Evolutionary conservation across 176 grass and related monocot species (phyloP).

Genomic region (Avena insularis): DNA sequence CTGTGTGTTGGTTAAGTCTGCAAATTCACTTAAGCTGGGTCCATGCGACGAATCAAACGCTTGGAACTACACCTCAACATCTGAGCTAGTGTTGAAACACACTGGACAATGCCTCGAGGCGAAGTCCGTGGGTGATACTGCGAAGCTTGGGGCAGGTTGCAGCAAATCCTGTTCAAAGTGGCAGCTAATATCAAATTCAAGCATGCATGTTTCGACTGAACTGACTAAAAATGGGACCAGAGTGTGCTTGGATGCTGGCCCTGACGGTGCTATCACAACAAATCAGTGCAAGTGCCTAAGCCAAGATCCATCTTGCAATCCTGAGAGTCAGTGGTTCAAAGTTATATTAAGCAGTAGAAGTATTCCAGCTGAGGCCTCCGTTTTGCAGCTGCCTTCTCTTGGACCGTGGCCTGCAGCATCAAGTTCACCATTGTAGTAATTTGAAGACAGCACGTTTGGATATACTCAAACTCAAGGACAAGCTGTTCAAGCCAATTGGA

Average conservation of each 20-base stretch:
- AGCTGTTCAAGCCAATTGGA: not conserved
- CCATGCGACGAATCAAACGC: slow-evolving; percentile 62
- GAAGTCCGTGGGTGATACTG: slow-evolving; percentile 49
- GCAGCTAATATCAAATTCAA: slow-evolving; percentile 73
- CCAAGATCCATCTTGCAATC: slow-evolving; percentile 63
- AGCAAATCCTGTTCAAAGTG: slow-evolving; percentile 69
- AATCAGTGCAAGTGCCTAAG: slow-evolving; percentile 77
- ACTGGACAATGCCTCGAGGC: slow-evolving; percentile 66
- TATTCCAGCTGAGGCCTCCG: slow-evolving; percentile 35
- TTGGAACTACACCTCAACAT: slow-evolving; percentile 74
- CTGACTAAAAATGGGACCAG: slow-evolving; percentile 56
- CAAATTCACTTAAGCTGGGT: slow-evolving; percentile 63
- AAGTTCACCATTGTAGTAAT: not conserved
- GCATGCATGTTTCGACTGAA: slow-evolving; percentile 75
- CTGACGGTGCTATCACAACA: slow-evolving; percentile 58
- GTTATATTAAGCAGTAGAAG: slow-evolving; percentile 69
- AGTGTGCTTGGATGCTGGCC: slow-evolving; percentile 70
- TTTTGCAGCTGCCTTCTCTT: slow-evolving; percentile 58
- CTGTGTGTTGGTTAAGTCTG: slow-evolving; percentile 63
- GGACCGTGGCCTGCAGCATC: slow-evolving; percentile 36
- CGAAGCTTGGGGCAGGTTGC: slow-evolving; percentile 55
- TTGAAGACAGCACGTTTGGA: not conserved
- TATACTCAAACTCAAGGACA: not conserved
- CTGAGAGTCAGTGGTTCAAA: slow-evolving; percentile 94
- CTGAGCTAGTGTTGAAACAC: slow-evolving; percentile 53